phyloP scores from a whole-genome alignment of 176 grass and related monocot species.

The Tuctoria greenei region DNA sequence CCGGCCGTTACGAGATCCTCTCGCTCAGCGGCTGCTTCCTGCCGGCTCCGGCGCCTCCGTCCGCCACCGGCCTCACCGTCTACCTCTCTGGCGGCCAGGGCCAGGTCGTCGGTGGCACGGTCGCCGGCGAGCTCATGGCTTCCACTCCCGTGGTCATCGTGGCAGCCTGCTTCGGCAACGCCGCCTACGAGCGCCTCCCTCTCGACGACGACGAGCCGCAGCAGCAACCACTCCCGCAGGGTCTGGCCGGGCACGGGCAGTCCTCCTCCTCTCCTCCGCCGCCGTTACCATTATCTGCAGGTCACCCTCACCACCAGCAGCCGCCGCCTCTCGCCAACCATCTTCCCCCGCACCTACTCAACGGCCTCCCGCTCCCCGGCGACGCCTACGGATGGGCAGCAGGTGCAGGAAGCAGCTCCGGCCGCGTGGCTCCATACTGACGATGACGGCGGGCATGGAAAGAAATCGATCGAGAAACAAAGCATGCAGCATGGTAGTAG shows the following conservation, averaged over 20 bases:
- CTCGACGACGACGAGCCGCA: constrained; percentile 56
- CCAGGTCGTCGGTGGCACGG: constrained; percentile 66
- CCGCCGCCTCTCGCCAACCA: constrained; percentile 38
- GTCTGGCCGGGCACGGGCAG: constrained; percentile 38
- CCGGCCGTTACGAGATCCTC: constrained; percentile 86
- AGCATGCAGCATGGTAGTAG: constrained; percentile 3
- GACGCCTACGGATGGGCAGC: constrained; percentile 56
- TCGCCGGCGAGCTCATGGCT: constrained; percentile 68
- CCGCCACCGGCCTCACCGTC: constrained; percentile 71
- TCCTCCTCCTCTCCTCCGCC: constrained; percentile 58
- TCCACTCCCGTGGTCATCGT: constrained; percentile 82
- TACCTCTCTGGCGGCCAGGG: constrained; percentile 88
- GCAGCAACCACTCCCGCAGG: constrained; percentile 24
- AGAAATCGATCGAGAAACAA: not conserved
- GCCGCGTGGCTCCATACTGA: constrained; percentile 56
- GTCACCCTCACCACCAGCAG: constrained; percentile 21
- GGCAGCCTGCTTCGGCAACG: constrained; percentile 89
- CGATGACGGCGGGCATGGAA: not conserved
- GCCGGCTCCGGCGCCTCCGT: constrained; percentile 66
- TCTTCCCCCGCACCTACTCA: constrained; percentile 61
- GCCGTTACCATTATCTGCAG: constrained; percentile 34
- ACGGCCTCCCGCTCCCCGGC: constrained; percentile 60
- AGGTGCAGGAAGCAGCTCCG: constrained; percentile 29
- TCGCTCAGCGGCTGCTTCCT: constrained; percentile 89
- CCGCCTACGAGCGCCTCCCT: constrained; percentile 86